Evolutionary conservation across 441 rosid genomes (phyloP), one percentile per base, ranked within the genome.

Genomic region (Kokia cookei): DNA sequence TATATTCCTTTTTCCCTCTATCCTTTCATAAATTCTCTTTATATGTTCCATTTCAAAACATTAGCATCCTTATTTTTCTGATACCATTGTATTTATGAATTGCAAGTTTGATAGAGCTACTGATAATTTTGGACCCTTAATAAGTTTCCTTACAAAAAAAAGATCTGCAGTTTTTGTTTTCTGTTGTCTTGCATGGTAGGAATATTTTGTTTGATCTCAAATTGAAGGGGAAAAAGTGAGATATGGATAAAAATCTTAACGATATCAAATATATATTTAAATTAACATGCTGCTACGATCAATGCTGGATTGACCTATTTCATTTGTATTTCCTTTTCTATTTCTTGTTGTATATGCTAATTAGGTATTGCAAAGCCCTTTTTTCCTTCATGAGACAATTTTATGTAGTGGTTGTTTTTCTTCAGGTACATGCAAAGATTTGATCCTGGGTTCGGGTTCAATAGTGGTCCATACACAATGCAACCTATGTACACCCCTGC

Each of bases 381-480:
- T 64, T 43, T 50, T 69, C 17, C 51, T 69, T 37, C 62, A 17
- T 0, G 9, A 27, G 55, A 43, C 10, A 10, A 35, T 9, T 8
- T 75, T 45, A 40, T 29, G n/a, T 71, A 17, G 59, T 43, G 14
- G 48, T 17, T 50, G 17, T 48, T 40, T 62, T 65, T 71, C 40
- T 76, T 62, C 80, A 91, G 97, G 88, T 91, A 90, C 71, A 71
- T 83, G 84, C 94, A 89, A 83, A 86, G 94, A 78, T 91, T 90
- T 86, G 97, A 91, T 75, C 93, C 97, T 47, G 94, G 94, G 53
- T 91, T 91, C 72, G 92, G 92, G 55, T 91, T 88, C 81, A 86
- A 67, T 77, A 84, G 82, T 35, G 91, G 91, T 62, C 86, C 90
- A 22, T 91, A 86, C 78, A 45, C 92, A 22, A 75, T 91, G 66